Evolutionary conservation across 352 stramenopile species (phyloP).

Genomic region (Phytophthora parvispora): DNA sequence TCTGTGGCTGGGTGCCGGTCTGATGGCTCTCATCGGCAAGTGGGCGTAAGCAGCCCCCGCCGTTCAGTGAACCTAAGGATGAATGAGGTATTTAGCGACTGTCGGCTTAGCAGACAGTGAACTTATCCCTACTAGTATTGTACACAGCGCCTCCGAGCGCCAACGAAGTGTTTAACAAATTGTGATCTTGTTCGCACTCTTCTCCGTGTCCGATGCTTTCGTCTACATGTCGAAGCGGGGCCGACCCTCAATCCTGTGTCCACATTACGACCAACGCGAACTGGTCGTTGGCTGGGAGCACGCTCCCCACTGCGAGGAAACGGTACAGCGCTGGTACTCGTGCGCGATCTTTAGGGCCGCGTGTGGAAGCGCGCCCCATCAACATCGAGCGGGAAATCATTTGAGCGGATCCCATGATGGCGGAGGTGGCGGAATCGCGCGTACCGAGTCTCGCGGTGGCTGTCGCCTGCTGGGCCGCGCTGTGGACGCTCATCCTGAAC

Average conservation of each 20-base stretch:
- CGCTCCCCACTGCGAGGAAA: not conserved
- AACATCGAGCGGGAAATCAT: not conserved
- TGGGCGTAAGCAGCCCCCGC: constrained; percentile 53
- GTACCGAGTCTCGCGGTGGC: constrained; percentile 40
- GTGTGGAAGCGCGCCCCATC: not conserved
- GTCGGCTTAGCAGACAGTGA: not conserved
- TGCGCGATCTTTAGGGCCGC: not conserved
- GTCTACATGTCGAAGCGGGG: not conserved
- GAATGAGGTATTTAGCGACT: constrained; percentile 28
- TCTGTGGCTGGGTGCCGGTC: constrained; percentile 60
- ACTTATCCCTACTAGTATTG: constrained; percentile 6
- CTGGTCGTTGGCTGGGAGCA: constrained; percentile 3
- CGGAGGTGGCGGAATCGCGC: constrained; percentile 22
- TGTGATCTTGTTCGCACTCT: not conserved
- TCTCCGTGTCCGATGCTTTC: not conserved
- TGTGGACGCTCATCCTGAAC: constrained; percentile 66
- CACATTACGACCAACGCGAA: too few species aligned
- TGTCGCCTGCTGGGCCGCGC: constrained; percentile 49
- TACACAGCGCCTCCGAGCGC: not conserved
- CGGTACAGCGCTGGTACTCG: constrained; percentile 1
- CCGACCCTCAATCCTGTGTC: not conserved
- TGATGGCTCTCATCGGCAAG: constrained; percentile 78
- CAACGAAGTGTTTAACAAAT: not conserved
- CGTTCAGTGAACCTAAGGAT: constrained; percentile 8
- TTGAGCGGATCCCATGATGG: constrained; percentile 2